Conservation (phyloP, 352 stramenopile genomes). For the Pythium sp. region DNA sequence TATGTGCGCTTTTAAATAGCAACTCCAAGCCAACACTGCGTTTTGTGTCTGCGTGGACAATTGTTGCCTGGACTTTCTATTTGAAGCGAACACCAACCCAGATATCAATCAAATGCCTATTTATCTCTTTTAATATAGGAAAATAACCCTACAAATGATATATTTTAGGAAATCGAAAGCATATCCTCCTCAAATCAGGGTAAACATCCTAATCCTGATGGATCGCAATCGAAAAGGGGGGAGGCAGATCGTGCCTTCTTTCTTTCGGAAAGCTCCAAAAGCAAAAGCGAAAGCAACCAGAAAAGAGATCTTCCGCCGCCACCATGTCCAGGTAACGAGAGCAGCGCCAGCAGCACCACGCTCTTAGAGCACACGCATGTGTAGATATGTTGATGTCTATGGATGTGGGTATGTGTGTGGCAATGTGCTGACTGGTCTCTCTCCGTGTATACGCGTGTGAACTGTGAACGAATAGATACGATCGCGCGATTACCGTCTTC, state of each 20-base stretch:
- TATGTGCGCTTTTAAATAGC: neutral
- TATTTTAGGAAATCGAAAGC: neutral
- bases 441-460: neutral
- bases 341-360: neutral
- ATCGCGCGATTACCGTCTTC: slow-evolving; percentile 99
- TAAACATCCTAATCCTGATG: neutral
- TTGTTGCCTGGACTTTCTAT: no score
- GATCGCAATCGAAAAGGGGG: neutral
- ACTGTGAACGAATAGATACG: slow-evolving; percentile 85
- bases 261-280: slow-evolving; percentile 2
- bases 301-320: slow-evolving; percentile 13
- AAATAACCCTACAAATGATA: no score
- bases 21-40: neutral
- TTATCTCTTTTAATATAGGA: neutral
- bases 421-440: neutral
- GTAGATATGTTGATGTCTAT: neutral
- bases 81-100: no score
- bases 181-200: neutral
- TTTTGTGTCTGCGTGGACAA: neutral
- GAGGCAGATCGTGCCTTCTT: neutral
- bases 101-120: no score
- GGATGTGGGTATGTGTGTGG: neutral
- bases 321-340: slow-evolving; percentile 39
- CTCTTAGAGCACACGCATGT: neutral
- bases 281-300: slow-evolving; percentile 7